Conservation (phyloP, 306 rosid species). For the Dalbergia cultrata region DNA sequence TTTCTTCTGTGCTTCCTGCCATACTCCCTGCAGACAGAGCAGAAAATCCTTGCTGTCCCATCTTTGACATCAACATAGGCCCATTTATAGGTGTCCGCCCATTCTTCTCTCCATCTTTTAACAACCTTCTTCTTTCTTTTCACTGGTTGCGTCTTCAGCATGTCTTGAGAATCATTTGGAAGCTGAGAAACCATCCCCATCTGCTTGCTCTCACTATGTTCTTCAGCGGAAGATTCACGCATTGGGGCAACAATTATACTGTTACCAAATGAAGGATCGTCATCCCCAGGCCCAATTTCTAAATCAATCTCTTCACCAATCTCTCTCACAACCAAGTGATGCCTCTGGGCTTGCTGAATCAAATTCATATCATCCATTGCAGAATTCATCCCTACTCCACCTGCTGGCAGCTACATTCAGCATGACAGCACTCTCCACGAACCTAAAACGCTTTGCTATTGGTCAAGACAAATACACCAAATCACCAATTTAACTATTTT, state of each 20-base stretch:
- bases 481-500: slow-evolving; percentile 9
- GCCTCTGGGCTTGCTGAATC: slow-evolving; percentile 95
- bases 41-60: slow-evolving; percentile 96
- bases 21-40: slow-evolving; percentile 96
- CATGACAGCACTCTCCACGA: slow-evolving; percentile 67
- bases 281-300: slow-evolving; percentile 98
- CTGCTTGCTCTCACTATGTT: slow-evolving; percentile 79
- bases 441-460: slow-evolving; percentile 44
- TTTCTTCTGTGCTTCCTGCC: slow-evolving; percentile 97
- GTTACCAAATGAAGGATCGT: slow-evolving; percentile 87
- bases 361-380: slow-evolving; percentile 94
- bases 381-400: slow-evolving; percentile 87
- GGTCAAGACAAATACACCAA: slow-evolving; percentile 35
- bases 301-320: slow-evolving; percentile 96
- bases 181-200: slow-evolving; percentile 87
- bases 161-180: slow-evolving; percentile 80
- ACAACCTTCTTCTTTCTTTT: slow-evolving; percentile 98
- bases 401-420: slow-evolving; percentile 82
- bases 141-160: slow-evolving; percentile 68
- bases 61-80: slow-evolving; percentile 95
- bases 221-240: slow-evolving; percentile 86
- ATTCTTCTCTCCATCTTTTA: slow-evolving; percentile 99
- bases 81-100: slow-evolving; percentile 99
- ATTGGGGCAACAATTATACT: slow-evolving; percentile 73
- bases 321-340: slow-evolving; percentile 93